Percentiles rank a stretch among this genome's conserved stretches.
These are phyloP conservation scores for Epicoccum sorghinum DNA, from an alignment of 2,329 filamentous ascomycete genomes.

Conservation along the genomic window DNA sequence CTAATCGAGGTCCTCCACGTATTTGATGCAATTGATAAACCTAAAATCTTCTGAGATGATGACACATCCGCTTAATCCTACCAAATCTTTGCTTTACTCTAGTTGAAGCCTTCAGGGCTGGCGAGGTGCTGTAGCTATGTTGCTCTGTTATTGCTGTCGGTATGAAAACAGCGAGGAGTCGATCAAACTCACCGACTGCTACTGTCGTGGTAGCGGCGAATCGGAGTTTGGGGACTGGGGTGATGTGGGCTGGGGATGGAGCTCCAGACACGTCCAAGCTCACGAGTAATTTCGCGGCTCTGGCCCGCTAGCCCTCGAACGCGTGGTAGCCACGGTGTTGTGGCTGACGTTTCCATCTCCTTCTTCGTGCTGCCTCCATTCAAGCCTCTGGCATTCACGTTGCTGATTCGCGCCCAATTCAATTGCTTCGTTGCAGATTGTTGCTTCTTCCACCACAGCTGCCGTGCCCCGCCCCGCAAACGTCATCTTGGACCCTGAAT, in stretches of 20 bases:
- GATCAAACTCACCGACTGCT: constrained; percentile 5
- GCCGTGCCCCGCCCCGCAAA: constrained; percentile 26
- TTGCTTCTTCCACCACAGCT: constrained; percentile 19
- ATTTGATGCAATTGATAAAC: too few relatives aligned
- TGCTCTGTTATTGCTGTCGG: too few relatives aligned
- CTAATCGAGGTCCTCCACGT: too few relatives aligned
- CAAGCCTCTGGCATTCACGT: constrained; percentile 3
- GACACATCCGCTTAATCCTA: too few relatives aligned
- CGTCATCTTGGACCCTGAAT: constrained; percentile 26
- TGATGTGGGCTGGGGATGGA: constrained; percentile 16
- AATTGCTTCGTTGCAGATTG: constrained; percentile 14
- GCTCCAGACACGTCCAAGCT: constrained; percentile 22
- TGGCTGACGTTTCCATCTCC: constrained; percentile 20
- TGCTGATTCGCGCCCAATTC: background rate
- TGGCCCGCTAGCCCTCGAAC: constrained; percentile 19
- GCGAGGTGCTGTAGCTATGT: too few relatives aligned
- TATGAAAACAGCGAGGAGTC: background rate
- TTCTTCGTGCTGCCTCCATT: constrained; percentile 5
- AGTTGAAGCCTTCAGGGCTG: too few relatives aligned
- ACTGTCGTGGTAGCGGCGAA: constrained; percentile 8
- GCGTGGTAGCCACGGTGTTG: constrained; percentile 19
- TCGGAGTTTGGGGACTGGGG: constrained; percentile 7
- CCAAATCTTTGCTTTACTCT: too few relatives aligned
- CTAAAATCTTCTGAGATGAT: too few relatives aligned
- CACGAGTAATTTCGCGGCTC: constrained; percentile 16